Evolutionary conservation across 768 basidiomycete genomes (phyloP), one percentile per base, ranked within the genome.

Genomic region (Tephrocybe sp.): DNA sequence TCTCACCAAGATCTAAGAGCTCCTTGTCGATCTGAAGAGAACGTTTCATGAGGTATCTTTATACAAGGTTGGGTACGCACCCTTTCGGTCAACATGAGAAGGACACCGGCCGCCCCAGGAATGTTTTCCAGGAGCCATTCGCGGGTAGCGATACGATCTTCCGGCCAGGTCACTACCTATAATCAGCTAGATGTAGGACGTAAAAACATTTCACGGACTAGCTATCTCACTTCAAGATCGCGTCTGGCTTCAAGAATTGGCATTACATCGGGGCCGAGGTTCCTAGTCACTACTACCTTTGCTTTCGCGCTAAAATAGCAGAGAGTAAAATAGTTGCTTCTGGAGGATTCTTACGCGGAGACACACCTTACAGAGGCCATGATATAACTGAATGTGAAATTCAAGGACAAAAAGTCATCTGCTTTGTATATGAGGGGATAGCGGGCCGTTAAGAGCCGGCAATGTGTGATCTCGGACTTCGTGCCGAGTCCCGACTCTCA

Each of bases 91-190:
- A 91, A 61, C 74, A 87, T 84, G 20, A 88, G 74, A 12, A 86
- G 66, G 1, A 81, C 61, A 3, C 86, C 94, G 8, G 67, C 60
- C 2, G 86, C 83, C 3, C 86, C 90, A n/a, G 68, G 65, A 5
- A 84, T 72, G 54, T 93, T 87, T 47, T 87, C 74, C 18, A 93
- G 68, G 3, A 95, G 67, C 93, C 92, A 96, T 18, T 74, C 58
- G 14, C 84, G 73, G 33, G 81, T 78, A 50, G 82, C 87, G 2
- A 69, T 61, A 4, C 73, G 58, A 58, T 90, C 81, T 53, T 87
- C 65, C 4, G 69, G 63, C 79, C 78, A 81, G 4, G 73, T 17
- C 4, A 57, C 52, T 17, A 55, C 34, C 54, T 55, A n/a, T n/a
- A 78, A 44, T 76, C 77, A 44, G 7, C 42, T 14, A 18, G 20